Conservation (phyloP, 208 protist species). For the Acanthamoeba rhysodes region DNA sequence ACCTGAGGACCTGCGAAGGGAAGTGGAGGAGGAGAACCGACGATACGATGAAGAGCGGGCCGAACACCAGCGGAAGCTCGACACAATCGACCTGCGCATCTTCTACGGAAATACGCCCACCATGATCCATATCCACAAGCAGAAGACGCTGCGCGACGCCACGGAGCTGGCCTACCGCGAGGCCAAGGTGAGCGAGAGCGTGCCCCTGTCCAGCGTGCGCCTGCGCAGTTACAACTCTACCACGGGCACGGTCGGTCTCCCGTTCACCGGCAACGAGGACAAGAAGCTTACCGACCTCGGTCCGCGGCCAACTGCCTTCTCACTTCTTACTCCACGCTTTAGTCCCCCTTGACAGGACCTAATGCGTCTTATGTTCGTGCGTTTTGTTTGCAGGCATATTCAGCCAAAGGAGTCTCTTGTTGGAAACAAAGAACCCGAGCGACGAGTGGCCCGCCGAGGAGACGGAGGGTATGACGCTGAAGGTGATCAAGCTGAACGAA, state of each 20-base stretch:
- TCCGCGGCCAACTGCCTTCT: not conserved
- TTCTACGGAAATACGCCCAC: constrained; percentile 60
- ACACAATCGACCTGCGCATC: constrained; percentile 65
- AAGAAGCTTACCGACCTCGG: not conserved
- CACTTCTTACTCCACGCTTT: not conserved
- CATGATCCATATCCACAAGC: constrained; percentile 49
- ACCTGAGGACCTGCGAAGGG: constrained; percentile 6
- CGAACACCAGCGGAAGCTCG: constrained; percentile 63
- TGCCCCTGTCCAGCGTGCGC: constrained; percentile 51
- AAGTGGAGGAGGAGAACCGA: constrained; percentile 69
- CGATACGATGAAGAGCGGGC: constrained; percentile 29
- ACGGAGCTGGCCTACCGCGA: constrained; percentile 49
- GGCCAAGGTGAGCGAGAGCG: constrained; percentile 28
- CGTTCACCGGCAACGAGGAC: constrained; percentile 69
- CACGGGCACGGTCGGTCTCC: constrained; percentile 37
- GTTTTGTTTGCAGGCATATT: constrained; percentile 43
- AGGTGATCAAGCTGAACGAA: constrained; percentile 35
- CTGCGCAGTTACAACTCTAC: constrained; percentile 62
- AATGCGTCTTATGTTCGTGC: no score
- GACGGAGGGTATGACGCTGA: not conserved
- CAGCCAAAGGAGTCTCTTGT: constrained; percentile 21
- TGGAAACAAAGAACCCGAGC: constrained; percentile 47
- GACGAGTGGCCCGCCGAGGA: constrained; percentile 56
- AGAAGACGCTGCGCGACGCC: constrained; percentile 28
- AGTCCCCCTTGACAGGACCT: no score